Evolutionary conservation across 371 early-diverging fungal species (phyloP).

Genomic region (Lichtheimia ramosa): DNA sequence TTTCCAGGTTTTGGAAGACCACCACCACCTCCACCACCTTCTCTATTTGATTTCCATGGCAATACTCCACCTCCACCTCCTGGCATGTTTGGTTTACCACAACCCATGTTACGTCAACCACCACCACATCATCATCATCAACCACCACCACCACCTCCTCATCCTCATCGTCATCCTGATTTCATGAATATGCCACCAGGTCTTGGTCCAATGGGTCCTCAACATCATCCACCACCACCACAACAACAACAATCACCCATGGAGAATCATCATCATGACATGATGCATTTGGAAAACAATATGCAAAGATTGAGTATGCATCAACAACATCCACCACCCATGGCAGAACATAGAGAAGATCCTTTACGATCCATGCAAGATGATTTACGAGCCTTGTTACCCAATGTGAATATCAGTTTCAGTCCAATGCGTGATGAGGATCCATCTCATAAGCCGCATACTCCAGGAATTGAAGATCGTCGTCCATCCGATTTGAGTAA

Average conservation of each 20-base stretch:
- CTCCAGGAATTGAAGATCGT: conserved; percentile 8
- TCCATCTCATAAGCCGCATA: conserved; percentile 6
- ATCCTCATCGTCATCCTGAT: conserved; percentile 13
- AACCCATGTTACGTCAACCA: background rate
- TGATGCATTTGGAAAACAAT: conserved; percentile 1
- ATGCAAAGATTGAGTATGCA: conserved; percentile 11
- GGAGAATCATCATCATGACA: conserved; percentile 3
- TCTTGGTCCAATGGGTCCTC: conserved; percentile 5
- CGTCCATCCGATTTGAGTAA: background rate
- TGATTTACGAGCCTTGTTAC: conserved; percentile 65
- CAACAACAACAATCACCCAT: too few species aligned
- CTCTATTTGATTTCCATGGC: conserved; percentile 17
- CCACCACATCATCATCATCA: background rate
- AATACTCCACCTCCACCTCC: conserved; percentile 16
- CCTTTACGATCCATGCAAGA: conserved; percentile 44
- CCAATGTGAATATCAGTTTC: conserved; percentile 73
- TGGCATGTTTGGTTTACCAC: conserved; percentile 25
- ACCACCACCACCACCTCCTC: conserved; percentile 27
- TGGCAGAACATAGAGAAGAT: background rate
- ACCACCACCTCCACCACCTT: conserved; percentile 12
- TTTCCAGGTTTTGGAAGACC: conserved; percentile 29
- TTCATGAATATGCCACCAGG: conserved; percentile 19
- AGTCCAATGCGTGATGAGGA: conserved; percentile 39
- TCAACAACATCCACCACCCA: background rate
- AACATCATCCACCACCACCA: too few species aligned